Conservation (phyloP, 352 stramenopile species). For the Pythium sp. region DNA sequence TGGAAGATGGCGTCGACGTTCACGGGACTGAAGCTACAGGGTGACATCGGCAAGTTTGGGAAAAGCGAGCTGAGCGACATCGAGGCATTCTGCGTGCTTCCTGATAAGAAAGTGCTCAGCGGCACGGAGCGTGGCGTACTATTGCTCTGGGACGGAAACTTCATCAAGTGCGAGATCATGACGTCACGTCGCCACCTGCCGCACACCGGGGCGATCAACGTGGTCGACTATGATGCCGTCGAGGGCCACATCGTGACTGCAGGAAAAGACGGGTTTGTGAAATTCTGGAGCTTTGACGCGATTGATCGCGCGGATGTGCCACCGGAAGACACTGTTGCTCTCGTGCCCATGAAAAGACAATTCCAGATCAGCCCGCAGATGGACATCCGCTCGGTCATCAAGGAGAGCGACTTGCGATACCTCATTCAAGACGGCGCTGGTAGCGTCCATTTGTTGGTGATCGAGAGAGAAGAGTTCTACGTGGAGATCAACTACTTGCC, state of each 20-base stretch:
- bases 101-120: slow-evolving; percentile 92
- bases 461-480: slow-evolving; percentile 33
- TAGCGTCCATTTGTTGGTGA: slow-evolving; percentile 45
- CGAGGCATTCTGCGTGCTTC: slow-evolving; percentile 91
- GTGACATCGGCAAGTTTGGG: slow-evolving; percentile 95
- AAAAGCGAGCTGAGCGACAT: slow-evolving; percentile 94
- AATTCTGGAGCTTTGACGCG: slow-evolving; percentile 86
- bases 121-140: slow-evolving; percentile 84
- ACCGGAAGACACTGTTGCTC: slow-evolving; percentile 72
- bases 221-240: slow-evolving; percentile 61
- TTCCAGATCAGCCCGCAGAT: slow-evolving; percentile 51
- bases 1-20: slow-evolving; percentile 97
- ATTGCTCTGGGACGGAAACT: slow-evolving; percentile 94
- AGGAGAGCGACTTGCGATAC: slow-evolving; percentile 37
- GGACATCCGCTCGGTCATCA: slow-evolving; percentile 70
- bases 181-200: slow-evolving; percentile 61
- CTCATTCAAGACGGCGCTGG: slow-evolving; percentile 63
- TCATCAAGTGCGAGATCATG: slow-evolving; percentile 93
- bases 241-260: slow-evolving; percentile 57
- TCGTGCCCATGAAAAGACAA: slow-evolving; percentile 64
- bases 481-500: slow-evolving; percentile 55
- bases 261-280: slow-evolving; percentile 83
- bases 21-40: slow-evolving; percentile 94
- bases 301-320: slow-evolving; percentile 87
- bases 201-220: slow-evolving; percentile 71